Percentiles rank a stretch among this genome's conserved stretches.
These are phyloP conservation scores for Naegleria fowleri DNA, from an alignment of 208 protist genomes.

Conservation along the genomic window DNA sequence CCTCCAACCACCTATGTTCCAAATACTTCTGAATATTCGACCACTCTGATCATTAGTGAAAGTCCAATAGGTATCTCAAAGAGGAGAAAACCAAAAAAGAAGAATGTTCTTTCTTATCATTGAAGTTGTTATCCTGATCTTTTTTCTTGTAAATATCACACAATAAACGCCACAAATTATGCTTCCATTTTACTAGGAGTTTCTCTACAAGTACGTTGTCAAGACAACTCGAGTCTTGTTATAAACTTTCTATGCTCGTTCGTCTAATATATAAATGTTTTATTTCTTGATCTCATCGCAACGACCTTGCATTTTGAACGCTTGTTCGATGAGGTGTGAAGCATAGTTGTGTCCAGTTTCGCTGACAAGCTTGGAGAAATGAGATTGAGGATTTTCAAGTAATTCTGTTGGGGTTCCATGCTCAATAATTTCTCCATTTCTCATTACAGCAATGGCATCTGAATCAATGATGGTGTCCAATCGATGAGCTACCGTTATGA, in stretches of 20 bases:
- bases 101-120: neutral
- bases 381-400: neutral
- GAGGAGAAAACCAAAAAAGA: neutral
- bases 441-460: slow-evolving; percentile 58
- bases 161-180: too few species aligned
- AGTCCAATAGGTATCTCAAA: neutral
- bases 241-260: too few species aligned
- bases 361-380: neutral
- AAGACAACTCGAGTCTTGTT: too few species aligned
- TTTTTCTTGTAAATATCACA: neutral
- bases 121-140: neutral
- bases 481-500: slow-evolving; percentile 50
- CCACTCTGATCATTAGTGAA: neutral
- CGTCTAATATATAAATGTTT: too few species aligned
- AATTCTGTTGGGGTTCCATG: slow-evolving; percentile 47
- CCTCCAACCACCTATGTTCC: neutral
- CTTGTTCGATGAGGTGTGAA: neutral
- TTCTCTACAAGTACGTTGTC: too few species aligned
- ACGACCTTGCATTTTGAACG: neutral
- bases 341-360: neutral
- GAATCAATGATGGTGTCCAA: slow-evolving; percentile 57
- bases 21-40: neutral
- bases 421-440: slow-evolving; percentile 56
- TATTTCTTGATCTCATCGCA: neutral
- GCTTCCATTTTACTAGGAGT: too few species aligned